Evolutionary conservation across 345 rosid species (phyloP).

Genomic region (Populus euphratica): DNA sequence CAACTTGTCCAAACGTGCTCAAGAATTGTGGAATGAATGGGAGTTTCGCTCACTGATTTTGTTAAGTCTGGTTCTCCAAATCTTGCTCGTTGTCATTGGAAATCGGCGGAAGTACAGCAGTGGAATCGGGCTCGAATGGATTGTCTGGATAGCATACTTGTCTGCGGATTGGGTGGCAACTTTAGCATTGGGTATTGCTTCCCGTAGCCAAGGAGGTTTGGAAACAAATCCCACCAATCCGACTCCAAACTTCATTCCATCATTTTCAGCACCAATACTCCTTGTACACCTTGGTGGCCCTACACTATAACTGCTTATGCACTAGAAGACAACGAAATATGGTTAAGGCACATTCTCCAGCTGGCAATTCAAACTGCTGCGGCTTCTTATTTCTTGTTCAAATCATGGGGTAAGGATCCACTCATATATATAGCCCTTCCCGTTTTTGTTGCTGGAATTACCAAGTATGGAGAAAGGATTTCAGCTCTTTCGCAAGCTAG

Average conservation of each 20-base stretch:
- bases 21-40: too few species aligned
- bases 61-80: too few species aligned
- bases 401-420: slow-evolving; percentile 16
- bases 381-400: slow-evolving; percentile 5
- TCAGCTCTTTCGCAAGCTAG: slow-evolving; percentile 15
- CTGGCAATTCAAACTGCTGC: slow-evolving; percentile 1
- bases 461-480: slow-evolving; percentile 5
- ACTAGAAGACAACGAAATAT: slow-evolving; percentile 22
- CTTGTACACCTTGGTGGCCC: slow-evolving; percentile 23
- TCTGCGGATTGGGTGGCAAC: not conserved
- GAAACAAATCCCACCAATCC: not conserved
- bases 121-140: too few species aligned
- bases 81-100: too few species aligned
- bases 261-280: slow-evolving; percentile 22
- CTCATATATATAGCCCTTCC: slow-evolving; percentile 13
- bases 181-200: not conserved
- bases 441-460: slow-evolving; percentile 15
- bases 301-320: slow-evolving; percentile 22
- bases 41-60: too few species aligned
- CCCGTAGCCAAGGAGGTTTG: not conserved
- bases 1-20: too few species aligned
- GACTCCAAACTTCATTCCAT: too few species aligned
- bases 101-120: not conserved
- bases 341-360: slow-evolving; percentile 16
- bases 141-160: not conserved